Evolutionary conservation across 2,329 filamentous ascomycete genomes (phyloP), one percentile per base, ranked within the genome.

Genomic region (Cladosporium sphaerospermum): DNA sequence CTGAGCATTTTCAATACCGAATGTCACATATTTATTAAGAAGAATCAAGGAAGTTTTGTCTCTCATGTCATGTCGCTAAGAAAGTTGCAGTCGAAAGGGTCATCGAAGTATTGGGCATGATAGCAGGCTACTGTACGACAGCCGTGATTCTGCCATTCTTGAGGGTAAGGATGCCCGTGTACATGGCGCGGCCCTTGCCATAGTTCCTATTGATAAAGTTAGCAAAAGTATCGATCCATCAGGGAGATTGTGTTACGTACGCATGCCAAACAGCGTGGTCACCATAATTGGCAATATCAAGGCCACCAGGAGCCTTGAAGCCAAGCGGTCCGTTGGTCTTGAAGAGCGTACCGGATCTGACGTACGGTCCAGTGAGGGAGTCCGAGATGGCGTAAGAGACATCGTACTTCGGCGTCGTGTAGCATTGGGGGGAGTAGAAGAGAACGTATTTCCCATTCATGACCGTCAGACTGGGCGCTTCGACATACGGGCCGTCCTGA

Each of bases 201-300:
- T 53, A 54, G 23, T 59, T 49, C 47, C 56, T 58, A 33, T 37
- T n/a, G 13, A 31, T 50, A 1, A 18, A 50, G 49, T 56, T 45
- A 56, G 56, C 49, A 23, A 52, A 47, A n/a, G 52, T 41, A 28
- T 43, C 44, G 10, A 40, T 48, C 16, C 51, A 39, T 45, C 40
- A 6, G 33, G 31, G 19, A 28, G 18, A 18, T 16, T n/a, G 9
- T n/a, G 34, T 51, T 33, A 56, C 58, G 39, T 61, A 59, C 52
- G 62, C 66, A 57, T 67, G 66, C 56, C 63, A 68, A n/a, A 68
- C 56, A 1, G 63, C 60, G 41, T 62, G 59, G 31, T 64, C 51
- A 0, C 65, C 66, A 57, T 68, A 63, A 19, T 62, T 57, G 7
- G 61, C 63, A 16, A 68, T 52, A 55, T 67, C 63, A 28, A 66